Evolutionary conservation across 192 early-diverging fungal species (phyloP), one percentile per base, ranked within the genome.

Genomic region (Dispira simplex): DNA sequence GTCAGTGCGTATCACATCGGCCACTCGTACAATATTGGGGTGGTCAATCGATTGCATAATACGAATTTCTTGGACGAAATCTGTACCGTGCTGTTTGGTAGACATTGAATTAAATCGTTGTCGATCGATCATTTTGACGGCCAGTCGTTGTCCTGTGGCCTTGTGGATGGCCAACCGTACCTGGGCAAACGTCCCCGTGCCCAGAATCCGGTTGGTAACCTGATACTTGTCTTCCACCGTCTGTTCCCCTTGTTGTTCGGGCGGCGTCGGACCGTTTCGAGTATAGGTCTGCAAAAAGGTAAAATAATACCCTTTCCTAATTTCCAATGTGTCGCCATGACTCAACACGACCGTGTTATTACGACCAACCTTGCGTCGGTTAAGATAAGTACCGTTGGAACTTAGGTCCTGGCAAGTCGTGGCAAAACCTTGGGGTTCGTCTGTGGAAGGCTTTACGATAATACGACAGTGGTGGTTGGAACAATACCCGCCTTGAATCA

Each of bases 71-170:
- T 79, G 76, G 26, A 81, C 74, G 48, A 85, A 74, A 68, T 88
- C 85, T 26, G 89, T 87, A 32, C 88, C 89, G 70, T 85, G 88
- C 57, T 76, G 78, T 39, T 84, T 77, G 46, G 86, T 84, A 46
- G 86, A 86, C 66, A 79, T 80, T 55, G 46, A 13, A 45, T 66
- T 69, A 68, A 79, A 86, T 81, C 75, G 85, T 28, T 64, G 81
- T 60, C 84, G 85, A 56, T 90, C 87, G 70, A 94, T 86, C 67
- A 94, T 87, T 71, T 94, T 94, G 62, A 90, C 87, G 0, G 92
- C 92, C 65, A 83, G 81, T 63, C 81, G 78, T 48, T 82, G 64
- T 49, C 85, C 80, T 43, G 83, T 83, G 23, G 69, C 75, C 55
- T 85, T 81, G 21, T 84, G 75, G 32, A 82, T 75, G 2, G 81